These are phyloP conservation scores for Annulohypoxylon nitens DNA, from an alignment of 495 filamentous ascomycete genomes.

Conservation along the genomic window DNA sequence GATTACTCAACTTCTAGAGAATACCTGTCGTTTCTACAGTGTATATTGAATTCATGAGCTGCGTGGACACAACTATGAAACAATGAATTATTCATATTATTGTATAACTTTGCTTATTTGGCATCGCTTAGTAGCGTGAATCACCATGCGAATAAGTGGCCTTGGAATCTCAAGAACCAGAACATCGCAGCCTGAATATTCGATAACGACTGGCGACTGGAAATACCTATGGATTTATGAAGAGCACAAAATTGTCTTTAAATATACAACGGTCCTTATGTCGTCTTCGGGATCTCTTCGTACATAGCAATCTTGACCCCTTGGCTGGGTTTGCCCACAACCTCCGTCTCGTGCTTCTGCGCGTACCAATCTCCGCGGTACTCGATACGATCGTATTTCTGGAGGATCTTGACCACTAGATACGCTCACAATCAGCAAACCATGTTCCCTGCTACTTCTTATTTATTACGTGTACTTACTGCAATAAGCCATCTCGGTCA, in stretches of 20 bases:
- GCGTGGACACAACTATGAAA: no score
- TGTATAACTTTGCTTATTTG: no score
- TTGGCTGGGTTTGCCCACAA: conserved; percentile 57
- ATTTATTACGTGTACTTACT: conserved; percentile 46
- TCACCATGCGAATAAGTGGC: no score
- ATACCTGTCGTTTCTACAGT: no score
- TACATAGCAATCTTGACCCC: conserved; percentile 55
- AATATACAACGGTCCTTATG: neutral
- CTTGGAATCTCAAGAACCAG: neutral
- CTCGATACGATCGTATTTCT: conserved; percentile 69
- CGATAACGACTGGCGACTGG: neutral
- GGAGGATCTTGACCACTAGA: conserved; percentile 68
- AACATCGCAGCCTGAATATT: neutral
- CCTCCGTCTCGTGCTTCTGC: conserved; percentile 55
- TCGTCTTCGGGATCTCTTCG: conserved; percentile 37
- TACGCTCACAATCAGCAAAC: conserved; percentile 2
- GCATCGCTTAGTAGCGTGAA: no score
- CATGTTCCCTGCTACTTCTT: neutral
- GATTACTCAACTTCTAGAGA: no score
- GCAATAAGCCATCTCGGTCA: conserved; percentile 66
- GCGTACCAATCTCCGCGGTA: conserved; percentile 58
- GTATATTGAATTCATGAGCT: no score
- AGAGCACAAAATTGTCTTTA: neutral
- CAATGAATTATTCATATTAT: no score
- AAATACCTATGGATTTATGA: neutral